Evolutionary conservation across 106 monocot genomes (phyloP).

Genomic region (Cymbidium sinense): DNA sequence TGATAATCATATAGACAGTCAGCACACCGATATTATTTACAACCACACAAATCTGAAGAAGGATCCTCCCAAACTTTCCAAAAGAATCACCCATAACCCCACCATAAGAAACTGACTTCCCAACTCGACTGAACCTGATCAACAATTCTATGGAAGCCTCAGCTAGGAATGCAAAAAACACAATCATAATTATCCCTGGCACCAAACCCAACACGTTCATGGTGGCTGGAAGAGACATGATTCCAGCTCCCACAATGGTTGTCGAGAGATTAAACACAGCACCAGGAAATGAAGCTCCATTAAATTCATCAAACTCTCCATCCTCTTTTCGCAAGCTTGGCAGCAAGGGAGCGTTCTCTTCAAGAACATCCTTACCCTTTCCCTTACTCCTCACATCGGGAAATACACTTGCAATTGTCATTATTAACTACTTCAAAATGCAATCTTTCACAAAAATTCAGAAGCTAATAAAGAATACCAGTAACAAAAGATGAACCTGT

Average conservation of each 20-base stretch:
- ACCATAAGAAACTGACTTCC: slow-evolving; percentile 37
- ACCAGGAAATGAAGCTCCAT: slow-evolving; percentile 50
- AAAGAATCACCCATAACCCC: slow-evolving; percentile 68
- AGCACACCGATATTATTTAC: slow-evolving; percentile 53
- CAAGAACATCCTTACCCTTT: slow-evolving; percentile 20
- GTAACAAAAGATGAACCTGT: not conserved
- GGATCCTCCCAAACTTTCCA: slow-evolving; percentile 36
- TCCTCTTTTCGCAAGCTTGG: slow-evolving; percentile 17
- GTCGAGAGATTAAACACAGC: slow-evolving; percentile 72
- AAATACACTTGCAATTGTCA: slow-evolving; percentile 32
- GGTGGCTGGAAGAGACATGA: slow-evolving; percentile 66
- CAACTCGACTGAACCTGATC: slow-evolving; percentile 45
- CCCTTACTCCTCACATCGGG: slow-evolving; percentile 6
- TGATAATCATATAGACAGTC: slow-evolving; percentile 70
- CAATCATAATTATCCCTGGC: slow-evolving; percentile 45
- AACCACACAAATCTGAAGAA: slow-evolving; percentile 51
- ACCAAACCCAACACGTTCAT: slow-evolving; percentile 59
- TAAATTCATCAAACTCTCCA: slow-evolving; percentile 37
- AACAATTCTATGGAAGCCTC: slow-evolving; percentile 55
- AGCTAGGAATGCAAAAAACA: slow-evolving; percentile 53
- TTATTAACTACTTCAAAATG: slow-evolving; percentile 6
- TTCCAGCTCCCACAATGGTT: slow-evolving; percentile 61
- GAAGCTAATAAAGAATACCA: not conserved
- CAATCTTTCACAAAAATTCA: not conserved
- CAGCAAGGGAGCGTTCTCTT: slow-evolving; percentile 39